Conservation (phyloP, 2,329 filamentous ascomycete genomes). For the Ceratocystis harringtonii region DNA sequence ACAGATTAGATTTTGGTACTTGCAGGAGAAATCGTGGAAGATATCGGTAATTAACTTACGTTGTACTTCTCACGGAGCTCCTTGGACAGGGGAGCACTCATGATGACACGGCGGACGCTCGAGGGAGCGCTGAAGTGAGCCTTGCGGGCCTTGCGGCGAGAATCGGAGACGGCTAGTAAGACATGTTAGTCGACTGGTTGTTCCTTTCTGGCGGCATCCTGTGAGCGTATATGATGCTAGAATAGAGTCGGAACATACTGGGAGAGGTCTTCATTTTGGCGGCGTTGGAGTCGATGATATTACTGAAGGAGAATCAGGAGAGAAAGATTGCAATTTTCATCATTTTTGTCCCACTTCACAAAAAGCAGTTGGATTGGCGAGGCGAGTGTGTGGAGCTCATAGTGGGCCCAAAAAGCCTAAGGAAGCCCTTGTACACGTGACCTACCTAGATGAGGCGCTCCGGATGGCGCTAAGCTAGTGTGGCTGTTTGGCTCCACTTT, state of each 20-base stretch:
- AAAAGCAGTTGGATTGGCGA: not conserved
- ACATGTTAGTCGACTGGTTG: constrained; percentile 8
- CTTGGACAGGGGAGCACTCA: constrained; percentile 91
- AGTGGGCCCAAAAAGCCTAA: not conserved
- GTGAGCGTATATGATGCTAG: not conserved
- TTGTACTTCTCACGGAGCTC: constrained; percentile 99
- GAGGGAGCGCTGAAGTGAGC: constrained; percentile 94
- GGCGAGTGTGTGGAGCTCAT: constrained; percentile 9
- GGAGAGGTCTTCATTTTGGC: constrained; percentile 17
- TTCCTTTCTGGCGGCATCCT: no score
- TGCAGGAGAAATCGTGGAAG: not conserved
- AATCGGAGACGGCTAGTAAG: constrained; percentile 48
- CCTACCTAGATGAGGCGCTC: not conserved
- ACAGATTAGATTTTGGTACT: constrained; percentile 2
- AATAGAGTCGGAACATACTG: constrained; percentile 8
- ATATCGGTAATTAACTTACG: constrained; percentile 41
- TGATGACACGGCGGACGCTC: constrained; percentile 85
- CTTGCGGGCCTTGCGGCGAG: constrained; percentile 97
- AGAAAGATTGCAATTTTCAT: constrained; percentile 5
- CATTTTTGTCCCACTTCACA: constrained; percentile 6
- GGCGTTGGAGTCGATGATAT: constrained; percentile 13
- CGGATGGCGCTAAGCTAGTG: not conserved
- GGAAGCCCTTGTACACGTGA: constrained; percentile 15
- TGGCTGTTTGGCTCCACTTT: not conserved
- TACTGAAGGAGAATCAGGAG: constrained; percentile 8